Evolutionary conservation across 108 stramenopile species (phyloP).

Genomic region (Cylindrotheca closterium): DNA sequence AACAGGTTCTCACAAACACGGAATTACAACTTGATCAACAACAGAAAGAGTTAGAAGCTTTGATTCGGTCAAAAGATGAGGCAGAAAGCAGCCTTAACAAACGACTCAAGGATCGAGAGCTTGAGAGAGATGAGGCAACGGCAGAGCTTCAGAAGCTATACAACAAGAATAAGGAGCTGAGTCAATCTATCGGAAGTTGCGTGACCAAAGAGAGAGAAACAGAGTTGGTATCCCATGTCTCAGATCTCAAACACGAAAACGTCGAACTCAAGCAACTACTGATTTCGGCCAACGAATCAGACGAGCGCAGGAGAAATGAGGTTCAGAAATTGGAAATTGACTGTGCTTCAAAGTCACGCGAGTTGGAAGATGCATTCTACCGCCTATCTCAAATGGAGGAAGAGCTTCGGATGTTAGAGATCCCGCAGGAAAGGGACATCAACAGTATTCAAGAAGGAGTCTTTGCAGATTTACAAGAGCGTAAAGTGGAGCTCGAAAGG

Average conservation of each 20-base stretch:
- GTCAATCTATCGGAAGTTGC: conserved; percentile 1
- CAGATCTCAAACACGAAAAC: conserved; percentile 41
- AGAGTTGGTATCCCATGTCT: conserved; percentile 9
- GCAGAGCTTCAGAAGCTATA: conserved; percentile 17
- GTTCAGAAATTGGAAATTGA: conserved; percentile 36
- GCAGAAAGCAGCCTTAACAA: background rate
- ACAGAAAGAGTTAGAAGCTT: background rate
- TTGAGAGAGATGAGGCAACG: conserved; percentile 34
- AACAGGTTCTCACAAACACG: background rate
- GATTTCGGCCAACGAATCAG: conserved; percentile 49
- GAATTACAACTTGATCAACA: background rate
- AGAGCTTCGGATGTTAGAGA: conserved; percentile 35
- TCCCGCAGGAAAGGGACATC: conserved; percentile 6
- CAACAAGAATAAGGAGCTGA: background rate
- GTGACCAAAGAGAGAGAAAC: conserved; percentile 9
- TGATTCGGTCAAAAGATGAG: background rate
- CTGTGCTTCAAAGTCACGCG: conserved; percentile 16
- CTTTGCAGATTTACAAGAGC: background rate
- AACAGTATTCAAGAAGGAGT: background rate
- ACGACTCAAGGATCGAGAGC: conserved; percentile 12
- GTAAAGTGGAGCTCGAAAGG: conserved; percentile 32
- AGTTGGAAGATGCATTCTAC: conserved; percentile 28
- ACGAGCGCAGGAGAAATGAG: conserved; percentile 54
- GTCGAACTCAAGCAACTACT: conserved; percentile 62
- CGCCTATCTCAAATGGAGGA: conserved; percentile 48